Evolutionary conservation across 495 filamentous ascomycete genomes (phyloP).

Genomic region (Penicillium cosmopolitanum): DNA sequence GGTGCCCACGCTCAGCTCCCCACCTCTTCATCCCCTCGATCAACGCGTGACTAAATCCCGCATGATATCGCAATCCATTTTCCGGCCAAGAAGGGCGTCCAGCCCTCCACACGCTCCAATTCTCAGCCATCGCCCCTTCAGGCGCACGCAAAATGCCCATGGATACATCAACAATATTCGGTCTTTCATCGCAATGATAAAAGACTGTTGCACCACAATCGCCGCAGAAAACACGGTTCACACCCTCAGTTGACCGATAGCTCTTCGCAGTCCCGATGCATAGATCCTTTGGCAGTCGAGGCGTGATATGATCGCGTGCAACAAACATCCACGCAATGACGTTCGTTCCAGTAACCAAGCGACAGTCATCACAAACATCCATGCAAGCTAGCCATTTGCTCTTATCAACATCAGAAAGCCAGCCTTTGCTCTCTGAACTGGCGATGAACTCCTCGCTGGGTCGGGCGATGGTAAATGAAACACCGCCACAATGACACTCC

Average conservation of each 20-base stretch:
- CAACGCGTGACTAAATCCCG: constrained; percentile 31
- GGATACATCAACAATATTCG: constrained; percentile 53
- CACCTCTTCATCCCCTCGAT: constrained; percentile 35
- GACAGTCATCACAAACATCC: constrained; percentile 58
- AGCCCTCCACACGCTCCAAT: constrained; percentile 42
- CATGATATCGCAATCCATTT: constrained; percentile 38
- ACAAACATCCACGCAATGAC: constrained; percentile 52
- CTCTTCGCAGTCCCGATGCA: constrained; percentile 49
- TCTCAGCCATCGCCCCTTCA: constrained; percentile 54
- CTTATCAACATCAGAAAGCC: constrained; percentile 43
- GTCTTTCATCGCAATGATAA: constrained; percentile 44
- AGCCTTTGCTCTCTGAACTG: constrained; percentile 35
- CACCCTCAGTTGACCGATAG: constrained; percentile 48
- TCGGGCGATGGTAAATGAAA: constrained; percentile 44
- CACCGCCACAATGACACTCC: constrained; percentile 56
- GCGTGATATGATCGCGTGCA: constrained; percentile 24
- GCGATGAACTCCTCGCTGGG: constrained; percentile 34
- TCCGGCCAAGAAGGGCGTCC: constrained; percentile 28
- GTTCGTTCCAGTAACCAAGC: constrained; percentile 47
- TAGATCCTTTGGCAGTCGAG: constrained; percentile 30
- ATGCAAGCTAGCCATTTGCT: constrained; percentile 44
- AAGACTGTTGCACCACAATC: constrained; percentile 57
- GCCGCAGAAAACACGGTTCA: constrained; percentile 56
- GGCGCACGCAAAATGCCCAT: constrained; percentile 51
- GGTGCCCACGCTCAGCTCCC: constrained; percentile 21